Conservation (phyloP, 2,329 filamentous ascomycete genomes). For the Fusarium concolor region DNA sequence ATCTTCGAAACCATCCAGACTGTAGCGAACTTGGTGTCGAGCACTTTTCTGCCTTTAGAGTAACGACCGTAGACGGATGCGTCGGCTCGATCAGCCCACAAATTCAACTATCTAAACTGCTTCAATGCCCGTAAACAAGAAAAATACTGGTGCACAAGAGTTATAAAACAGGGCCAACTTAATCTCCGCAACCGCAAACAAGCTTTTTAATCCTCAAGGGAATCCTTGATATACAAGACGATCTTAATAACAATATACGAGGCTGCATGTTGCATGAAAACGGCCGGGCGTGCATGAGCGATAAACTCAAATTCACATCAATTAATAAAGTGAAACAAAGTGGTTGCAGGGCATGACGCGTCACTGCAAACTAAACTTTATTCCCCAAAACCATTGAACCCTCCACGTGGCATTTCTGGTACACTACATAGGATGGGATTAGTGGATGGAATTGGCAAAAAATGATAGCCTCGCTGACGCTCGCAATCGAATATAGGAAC, state of each 20-base stretch:
- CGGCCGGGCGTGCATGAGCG: background rate
- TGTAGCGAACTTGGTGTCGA: too few relatives aligned
- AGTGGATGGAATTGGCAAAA: background rate
- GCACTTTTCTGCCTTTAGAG: too few relatives aligned
- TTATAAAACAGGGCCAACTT: too few relatives aligned
- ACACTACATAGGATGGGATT: rapidly evolving
- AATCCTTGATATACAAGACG: rapidly evolving
- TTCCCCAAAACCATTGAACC: rapidly evolving
- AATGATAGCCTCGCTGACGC: constrained; percentile 18
- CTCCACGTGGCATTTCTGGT: too few relatives aligned
- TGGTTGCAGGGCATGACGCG: background rate
- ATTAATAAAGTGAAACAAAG: background rate
- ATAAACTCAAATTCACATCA: background rate
- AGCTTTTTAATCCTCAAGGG: constrained; percentile 2
- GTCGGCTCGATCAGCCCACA: too few relatives aligned
- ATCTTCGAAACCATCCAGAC: constrained; percentile 12
- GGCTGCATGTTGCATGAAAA: background rate
- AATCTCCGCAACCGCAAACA: too few relatives aligned
- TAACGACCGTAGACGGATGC: too few relatives aligned
- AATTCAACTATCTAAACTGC: too few relatives aligned
- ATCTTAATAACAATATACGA: background rate
- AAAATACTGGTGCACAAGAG: too few relatives aligned
- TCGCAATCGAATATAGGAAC: constrained; percentile 49
- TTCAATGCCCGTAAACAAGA: too few relatives aligned
- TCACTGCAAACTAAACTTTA: background rate